Evolutionary conservation across 2,329 filamentous ascomycete species (phyloP), one percentile per base, ranked within the genome.

Genomic region (Escovopsis sp.): DNA sequence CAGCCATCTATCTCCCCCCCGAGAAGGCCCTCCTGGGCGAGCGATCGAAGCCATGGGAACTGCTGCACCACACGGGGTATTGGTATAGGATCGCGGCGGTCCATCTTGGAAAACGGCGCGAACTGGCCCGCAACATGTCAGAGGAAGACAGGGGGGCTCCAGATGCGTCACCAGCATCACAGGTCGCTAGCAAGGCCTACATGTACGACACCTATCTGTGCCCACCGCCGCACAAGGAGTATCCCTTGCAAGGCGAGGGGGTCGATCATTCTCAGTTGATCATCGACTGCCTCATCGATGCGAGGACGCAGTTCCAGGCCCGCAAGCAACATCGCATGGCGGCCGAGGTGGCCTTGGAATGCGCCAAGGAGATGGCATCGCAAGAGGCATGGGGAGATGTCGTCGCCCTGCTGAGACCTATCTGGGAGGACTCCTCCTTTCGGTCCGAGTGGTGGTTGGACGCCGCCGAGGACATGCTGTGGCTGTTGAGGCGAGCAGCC

Each of bases 121-220:
- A 57, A 19, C 56, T 78, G 36, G 77, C 77, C 2, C 63, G 62
- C 23, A 61, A 63, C 18, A 78, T 82, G 45, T 69, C 77, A 0
- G 70, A 78, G 26, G 75, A 78, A 44, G 75, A 63, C 47, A 64
- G 77, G 33, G 64, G 63, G 40, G 61, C 66, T 2, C 74, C 74
- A 6, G 67, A 69, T 33, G 51, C 58, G 3, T 67, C 69, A 4
- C 60, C 67, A 5, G 65, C 67, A 12, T 65, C 69, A 4, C 60
- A 63, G 6, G 59, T 65, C 7, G 64, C 67, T 9, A 67, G 64
- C 50, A 73, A 70, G 41, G 40, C 43, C 3, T 76, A 76, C 47
- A 64, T 65, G 1, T 80, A 81, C 47, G 78, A 82, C 53, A 76
- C 72, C 1, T 82, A 81, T 55, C 69, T 82, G 62, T 81, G 77